Conservation (phyloP, 1,139 yeast species). For the Lodderomyces pseudojiufengensis region DNA sequence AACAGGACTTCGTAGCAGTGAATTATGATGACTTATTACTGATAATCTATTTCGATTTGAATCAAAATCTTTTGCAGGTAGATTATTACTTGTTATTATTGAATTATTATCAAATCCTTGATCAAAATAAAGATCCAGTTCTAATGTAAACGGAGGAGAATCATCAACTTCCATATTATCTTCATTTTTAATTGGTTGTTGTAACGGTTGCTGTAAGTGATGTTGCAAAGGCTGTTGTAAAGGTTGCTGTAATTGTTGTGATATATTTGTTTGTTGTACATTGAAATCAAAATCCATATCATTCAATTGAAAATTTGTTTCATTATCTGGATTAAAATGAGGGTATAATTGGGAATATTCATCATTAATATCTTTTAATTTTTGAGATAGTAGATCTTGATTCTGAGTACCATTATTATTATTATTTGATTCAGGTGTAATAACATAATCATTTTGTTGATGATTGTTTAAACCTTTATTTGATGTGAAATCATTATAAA, state of each 20-base stretch:
- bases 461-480: background rate
- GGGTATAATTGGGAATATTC: conserved; percentile 7
- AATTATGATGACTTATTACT: conserved; percentile 7
- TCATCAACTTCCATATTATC: conserved; percentile 39
- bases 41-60: conserved; percentile 11
- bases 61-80: conserved; percentile 11
- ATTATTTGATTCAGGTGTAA: conserved; percentile 4
- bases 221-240: conserved; percentile 4
- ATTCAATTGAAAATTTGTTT: conserved; percentile 7
- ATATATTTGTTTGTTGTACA: background rate
- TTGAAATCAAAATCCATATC: conserved; percentile 11
- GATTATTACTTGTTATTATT: conserved; percentile 10
- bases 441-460: conserved; percentile 2
- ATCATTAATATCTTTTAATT: background rate
- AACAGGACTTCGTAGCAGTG: conserved; percentile 7
- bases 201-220: conserved; percentile 4
- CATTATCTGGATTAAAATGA: conserved; percentile 3
- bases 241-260: conserved; percentile 2
- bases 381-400: background rate
- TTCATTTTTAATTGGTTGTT: conserved; percentile 10
- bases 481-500: conserved; percentile 3
- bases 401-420: background rate
- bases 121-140: conserved; percentile 26
- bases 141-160: conserved; percentile 39
- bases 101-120: conserved; percentile 15